Evolutionary conservation across 2,329 filamentous ascomycete genomes (phyloP).

Genomic region (Pseudogymnoascus sp.): DNA sequence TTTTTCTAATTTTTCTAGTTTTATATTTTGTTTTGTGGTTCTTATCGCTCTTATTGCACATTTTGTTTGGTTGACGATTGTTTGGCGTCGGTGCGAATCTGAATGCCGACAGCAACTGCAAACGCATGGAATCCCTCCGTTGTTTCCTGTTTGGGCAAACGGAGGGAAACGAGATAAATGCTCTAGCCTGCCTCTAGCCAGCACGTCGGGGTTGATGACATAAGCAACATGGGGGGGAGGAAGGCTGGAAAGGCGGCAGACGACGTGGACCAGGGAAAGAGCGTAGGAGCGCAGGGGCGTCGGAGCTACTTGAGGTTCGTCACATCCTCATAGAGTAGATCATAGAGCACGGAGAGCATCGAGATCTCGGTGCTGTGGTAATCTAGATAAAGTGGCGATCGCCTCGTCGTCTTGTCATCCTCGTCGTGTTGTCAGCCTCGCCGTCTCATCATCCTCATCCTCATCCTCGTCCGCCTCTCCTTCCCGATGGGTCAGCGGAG

Average conservation of each 20-base stretch:
- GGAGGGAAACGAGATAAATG: background rate
- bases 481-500: background rate
- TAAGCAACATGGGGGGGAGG: background rate
- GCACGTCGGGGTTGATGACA: background rate
- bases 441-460: background rate
- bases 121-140: background rate
- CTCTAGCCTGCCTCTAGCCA: background rate
- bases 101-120: background rate
- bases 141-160: background rate
- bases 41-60: background rate
- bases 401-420: no score
- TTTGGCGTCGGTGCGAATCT: background rate
- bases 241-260: background rate
- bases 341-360: background rate
- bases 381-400: no score
- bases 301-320: background rate
- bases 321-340: background rate
- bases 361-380: background rate
- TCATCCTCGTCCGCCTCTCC: no score
- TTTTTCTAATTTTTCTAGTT: no score
- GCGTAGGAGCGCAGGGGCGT: background rate
- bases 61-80: background rate
- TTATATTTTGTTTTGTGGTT: no score
- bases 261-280: background rate
- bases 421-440: no score